Evolutionary conservation across 345 rosid genomes (phyloP).

Genomic region (Eucalyptus pumila): DNA sequence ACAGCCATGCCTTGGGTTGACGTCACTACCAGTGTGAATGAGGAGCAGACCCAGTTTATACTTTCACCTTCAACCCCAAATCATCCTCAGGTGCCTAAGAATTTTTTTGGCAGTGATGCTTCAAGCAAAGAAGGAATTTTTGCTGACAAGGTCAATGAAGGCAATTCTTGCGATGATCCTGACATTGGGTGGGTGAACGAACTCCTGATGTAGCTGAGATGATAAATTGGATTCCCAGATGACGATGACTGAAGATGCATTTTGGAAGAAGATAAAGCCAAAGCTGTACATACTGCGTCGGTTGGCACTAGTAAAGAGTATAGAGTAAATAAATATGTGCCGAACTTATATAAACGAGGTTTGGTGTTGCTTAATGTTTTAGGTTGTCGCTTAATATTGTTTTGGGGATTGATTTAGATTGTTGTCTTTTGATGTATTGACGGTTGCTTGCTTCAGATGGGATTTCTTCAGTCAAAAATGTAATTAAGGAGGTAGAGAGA

Average conservation of each 20-base stretch:
- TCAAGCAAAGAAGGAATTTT: background rate
- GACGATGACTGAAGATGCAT: background rate
- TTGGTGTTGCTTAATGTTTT: background rate
- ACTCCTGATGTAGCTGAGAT: slow-evolving; percentile 40
- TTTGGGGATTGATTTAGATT: background rate
- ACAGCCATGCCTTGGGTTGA: slow-evolving; percentile 37
- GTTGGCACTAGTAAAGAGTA: background rate
- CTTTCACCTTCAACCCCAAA: slow-evolving; percentile 49
- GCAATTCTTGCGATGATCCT: slow-evolving; percentile 21
- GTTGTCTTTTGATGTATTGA: background rate
- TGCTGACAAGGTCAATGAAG: background rate
- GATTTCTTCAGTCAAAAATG: background rate
- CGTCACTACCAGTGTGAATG: slow-evolving; percentile 3
- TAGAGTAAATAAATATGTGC: background rate
- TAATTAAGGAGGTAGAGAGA: background rate
- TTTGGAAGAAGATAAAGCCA: background rate
- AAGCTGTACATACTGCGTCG: background rate
- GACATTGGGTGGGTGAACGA: slow-evolving; percentile 96
- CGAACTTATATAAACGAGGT: background rate
- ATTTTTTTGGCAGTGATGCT: background rate
- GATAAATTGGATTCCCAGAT: background rate
- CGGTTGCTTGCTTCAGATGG: background rate
- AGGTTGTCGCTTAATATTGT: background rate
- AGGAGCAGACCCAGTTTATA: slow-evolving; percentile 28
- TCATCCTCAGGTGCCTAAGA: background rate